phyloP scores from a whole-genome alignment of 2,329 filamentous ascomycete species.

The Clarireedia paspali region DNA sequence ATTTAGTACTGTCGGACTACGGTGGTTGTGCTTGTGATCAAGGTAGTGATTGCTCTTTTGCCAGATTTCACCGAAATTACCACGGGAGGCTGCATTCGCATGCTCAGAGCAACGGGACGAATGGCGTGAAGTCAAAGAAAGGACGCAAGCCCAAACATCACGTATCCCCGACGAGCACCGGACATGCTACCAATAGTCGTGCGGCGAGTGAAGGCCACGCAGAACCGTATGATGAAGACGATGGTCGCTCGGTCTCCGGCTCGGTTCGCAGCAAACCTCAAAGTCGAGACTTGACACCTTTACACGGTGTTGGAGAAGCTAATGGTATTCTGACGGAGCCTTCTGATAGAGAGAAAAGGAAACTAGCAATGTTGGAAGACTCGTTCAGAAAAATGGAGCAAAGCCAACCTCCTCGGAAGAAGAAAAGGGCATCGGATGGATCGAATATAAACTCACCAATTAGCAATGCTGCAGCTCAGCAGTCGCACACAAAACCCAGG shows the following conservation, averaged over 20 bases:
- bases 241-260: constrained; percentile 40
- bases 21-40: constrained; percentile 71
- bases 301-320: constrained; percentile 45
- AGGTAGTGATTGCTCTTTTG: constrained; percentile 55
- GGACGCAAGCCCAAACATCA: constrained; percentile 44
- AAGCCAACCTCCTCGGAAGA: constrained; percentile 51
- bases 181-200: constrained; percentile 54
- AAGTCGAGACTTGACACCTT: constrained; percentile 57
- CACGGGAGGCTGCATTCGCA: constrained; percentile 42
- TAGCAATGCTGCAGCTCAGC: constrained; percentile 9
- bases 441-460: constrained; percentile 19
- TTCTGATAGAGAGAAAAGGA: constrained; percentile 60
- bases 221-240: constrained; percentile 48
- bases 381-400: constrained; percentile 54
- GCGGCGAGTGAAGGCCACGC: constrained; percentile 54
- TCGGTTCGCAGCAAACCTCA: constrained; percentile 56
- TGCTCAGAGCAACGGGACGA: constrained; percentile 32
- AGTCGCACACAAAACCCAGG: constrained; percentile 26
- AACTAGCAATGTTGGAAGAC: constrained; percentile 59
- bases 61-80: constrained; percentile 53
- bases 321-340: constrained; percentile 45
- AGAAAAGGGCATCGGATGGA: constrained; percentile 55
- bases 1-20: constrained; percentile 65
- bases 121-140: constrained; percentile 28
- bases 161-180: constrained; percentile 55